Evolutionary conservation across 306 rosid genomes (phyloP), one percentile per base, ranked within the genome.

Genomic region (Psophocarpus tetragonolobus): DNA sequence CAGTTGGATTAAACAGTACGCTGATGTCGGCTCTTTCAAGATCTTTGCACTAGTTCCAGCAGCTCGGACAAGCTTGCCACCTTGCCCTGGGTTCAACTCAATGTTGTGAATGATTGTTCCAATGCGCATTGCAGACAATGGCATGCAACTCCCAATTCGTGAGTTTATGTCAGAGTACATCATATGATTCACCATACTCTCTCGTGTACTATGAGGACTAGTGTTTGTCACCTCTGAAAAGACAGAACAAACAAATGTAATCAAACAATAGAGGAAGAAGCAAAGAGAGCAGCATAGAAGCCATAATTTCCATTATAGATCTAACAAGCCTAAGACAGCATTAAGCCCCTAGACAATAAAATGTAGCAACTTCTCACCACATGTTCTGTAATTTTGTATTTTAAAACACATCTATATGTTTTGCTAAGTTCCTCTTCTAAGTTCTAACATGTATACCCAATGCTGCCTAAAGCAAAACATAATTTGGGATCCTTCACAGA

Each of bases 51-150:
- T 67, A 9, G 97, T 87, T 71, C 98, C 98, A 0, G 97, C 93
- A 4, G 98, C 86, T 38, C 94, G 87, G n/a, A 94, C 94, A 0
- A 94, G 87, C 86, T 94, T 94, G 69, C 89, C 96, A 14, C 98
- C 97, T 88, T 94, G 94, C 75, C 98, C 94, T 0, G 96, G 97
- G 60, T 87, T 87, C 76, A 57, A 32, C 47, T 92, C 98, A 17
- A 92, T 83, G 83, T 91, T 90, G 89, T 90, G 98, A 87, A 94
- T 89, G 68, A 92, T 87, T 42, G 97, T 92, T 63, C 97, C 94
- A 33, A 94, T 94, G 23, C 93, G 94, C 97, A 94, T 90, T 0
- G 89, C 71, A 17, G 91, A 36, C 29, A 94, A 87, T 1, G 96
- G 98, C 94, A 94, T 87, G 80, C 94, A 92, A 61, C 97, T 94